These are phyloP conservation scores for Camelina sativa DNA, from an alignment of 345 rosid genomes.

Conservation along the genomic window DNA sequence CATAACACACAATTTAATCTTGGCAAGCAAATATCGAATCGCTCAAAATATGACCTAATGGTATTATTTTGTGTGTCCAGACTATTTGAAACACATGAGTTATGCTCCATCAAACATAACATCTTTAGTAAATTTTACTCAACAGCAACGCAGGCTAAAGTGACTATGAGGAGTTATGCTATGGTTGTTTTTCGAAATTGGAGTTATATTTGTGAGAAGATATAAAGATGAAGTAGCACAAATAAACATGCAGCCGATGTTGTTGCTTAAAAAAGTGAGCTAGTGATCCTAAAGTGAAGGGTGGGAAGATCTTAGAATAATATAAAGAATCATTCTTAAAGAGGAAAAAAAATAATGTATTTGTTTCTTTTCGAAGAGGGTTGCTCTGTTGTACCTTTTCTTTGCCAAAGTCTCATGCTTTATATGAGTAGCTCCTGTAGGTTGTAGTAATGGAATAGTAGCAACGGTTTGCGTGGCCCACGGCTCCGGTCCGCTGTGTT, in stretches of 20 bases:
- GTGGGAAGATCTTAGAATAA: conserved; percentile 41
- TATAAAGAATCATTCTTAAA: conserved; percentile 44
- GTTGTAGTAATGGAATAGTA: conserved; percentile 35
- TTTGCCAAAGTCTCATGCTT: conserved; percentile 45
- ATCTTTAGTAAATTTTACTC: conserved; percentile 8
- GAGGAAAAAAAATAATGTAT: conserved; percentile 27
- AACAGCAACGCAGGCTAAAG: conserved; percentile 9
- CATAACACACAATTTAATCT: conserved; percentile 33
- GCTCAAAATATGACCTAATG: conserved; percentile 11
- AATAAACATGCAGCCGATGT: conserved; percentile 42
- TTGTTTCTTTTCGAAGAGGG: conserved; percentile 38
- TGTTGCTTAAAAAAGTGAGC: conserved; percentile 42
- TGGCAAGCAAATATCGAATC: conserved; percentile 36
- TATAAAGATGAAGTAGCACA: conserved; percentile 39
- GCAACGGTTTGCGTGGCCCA: conserved; percentile 44
- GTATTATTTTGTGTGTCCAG: neutral
- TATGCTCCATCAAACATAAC: conserved; percentile 1
- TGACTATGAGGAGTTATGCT: conserved; percentile 7
- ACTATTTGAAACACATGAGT: neutral
- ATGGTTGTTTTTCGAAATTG: conserved; percentile 21
- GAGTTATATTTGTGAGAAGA: conserved; percentile 32
- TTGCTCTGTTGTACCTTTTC: conserved; percentile 39
- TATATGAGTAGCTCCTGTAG: conserved; percentile 44
- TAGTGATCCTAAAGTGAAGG: conserved; percentile 39
- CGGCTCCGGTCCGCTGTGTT: conserved; percentile 34